Base-by-base conservation (phyloP, 2,329 filamentous ascomycete species). In the Venturia effusa region DNA sequence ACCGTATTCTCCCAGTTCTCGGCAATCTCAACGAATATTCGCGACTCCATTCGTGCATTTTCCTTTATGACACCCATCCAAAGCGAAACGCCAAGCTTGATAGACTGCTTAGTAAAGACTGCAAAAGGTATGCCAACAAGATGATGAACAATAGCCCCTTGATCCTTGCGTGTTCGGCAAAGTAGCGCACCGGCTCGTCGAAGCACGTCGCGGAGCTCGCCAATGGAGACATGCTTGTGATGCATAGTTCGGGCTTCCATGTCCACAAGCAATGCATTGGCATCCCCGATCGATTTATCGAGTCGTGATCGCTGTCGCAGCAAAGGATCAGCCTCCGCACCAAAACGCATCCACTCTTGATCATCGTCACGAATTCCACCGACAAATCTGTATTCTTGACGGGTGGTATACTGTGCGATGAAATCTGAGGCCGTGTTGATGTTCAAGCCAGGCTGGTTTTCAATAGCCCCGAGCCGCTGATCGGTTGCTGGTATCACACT, bases 21-120 rank as follows among this genome's bases (percentile, higher is more conserved):
- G 11, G 89, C 88, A 69, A 97, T 90, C 72, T 96, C 91, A 62
- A 86, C 87, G 39, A 99, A 77, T 64, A 99, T 85, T 66, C 92
- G 87, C 10, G 93, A 84, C 74, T 96, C 92, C 75, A 97, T 87
- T 64, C 84, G 84, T 2, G 92, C 90, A 70, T 96, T 97, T 74
- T 99, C 94, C 70, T 97, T 94, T 71, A 97, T 95, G 17, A 97
- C 90, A 32, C 94, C 94, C 66, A 97, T 85, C 94, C 94, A 99
- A 7, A 99, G 79, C 4, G 94, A 97, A 41, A 97, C 89, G 6
- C 94, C 95, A 61, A 97, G 84, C 72, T 96, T 96, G 73, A 99
- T 94, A 1, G 92, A 94, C 71, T 96, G 89, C 73, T 96, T 96
- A 5, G 89, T 95, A 73, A 99, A 97, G 59, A 96, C 84, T 48